Evolutionary conservation across 2,329 filamentous ascomycete genomes (phyloP).

Genomic region (Huntiella abstrusa): DNA sequence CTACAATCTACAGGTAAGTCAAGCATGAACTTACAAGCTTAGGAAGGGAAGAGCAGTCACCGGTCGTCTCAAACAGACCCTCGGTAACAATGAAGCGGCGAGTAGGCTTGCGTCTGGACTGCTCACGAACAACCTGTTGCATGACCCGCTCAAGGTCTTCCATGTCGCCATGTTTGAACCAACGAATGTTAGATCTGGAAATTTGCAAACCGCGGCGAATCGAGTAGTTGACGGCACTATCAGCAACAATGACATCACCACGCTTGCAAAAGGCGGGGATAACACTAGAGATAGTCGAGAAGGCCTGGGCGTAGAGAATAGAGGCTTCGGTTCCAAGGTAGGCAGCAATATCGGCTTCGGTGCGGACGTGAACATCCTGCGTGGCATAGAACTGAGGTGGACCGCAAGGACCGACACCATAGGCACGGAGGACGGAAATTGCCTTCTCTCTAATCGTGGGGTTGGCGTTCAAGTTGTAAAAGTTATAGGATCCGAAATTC

Average conservation of each 20-base stretch:
- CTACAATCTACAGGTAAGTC: conserved; percentile 6
- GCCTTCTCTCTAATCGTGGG: conserved; percentile 89
- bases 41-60: conserved; percentile 69
- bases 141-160: conserved; percentile 76
- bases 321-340: conserved; percentile 76
- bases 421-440: conserved; percentile 80
- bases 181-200: conserved; percentile 72
- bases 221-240: conserved; percentile 81
- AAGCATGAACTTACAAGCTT: conserved; percentile 44
- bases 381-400: conserved; percentile 97
- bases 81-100: conserved; percentile 92
- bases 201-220: conserved; percentile 91
- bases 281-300: conserved; percentile 90
- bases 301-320: conserved; percentile 90
- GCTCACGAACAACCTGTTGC: conserved; percentile 70
- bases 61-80: conserved; percentile 77
- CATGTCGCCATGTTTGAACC: conserved; percentile 95
- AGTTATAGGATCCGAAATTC: conserved; percentile 91
- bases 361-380: conserved; percentile 95
- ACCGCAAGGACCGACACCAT: conserved; percentile 90
- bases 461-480: conserved; percentile 91
- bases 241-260: conserved; percentile 90
- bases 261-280: conserved; percentile 95
- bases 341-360: conserved; percentile 78
- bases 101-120: conserved; percentile 70